phyloP scores from a whole-genome alignment of 2,329 filamentous ascomycete genomes.

The Talaromyces albobiverticillius region DNA sequence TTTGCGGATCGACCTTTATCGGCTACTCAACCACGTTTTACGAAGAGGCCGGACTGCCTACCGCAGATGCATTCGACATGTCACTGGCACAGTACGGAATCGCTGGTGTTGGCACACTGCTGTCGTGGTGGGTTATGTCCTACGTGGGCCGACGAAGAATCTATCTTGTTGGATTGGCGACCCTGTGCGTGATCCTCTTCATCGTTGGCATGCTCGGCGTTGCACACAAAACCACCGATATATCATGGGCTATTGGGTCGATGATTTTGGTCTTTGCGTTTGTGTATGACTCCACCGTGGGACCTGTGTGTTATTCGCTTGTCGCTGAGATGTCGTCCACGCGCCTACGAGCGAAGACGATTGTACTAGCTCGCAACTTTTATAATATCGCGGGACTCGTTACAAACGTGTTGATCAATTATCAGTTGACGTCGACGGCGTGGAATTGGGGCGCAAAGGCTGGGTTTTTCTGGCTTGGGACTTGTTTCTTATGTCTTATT shows the following conservation, averaged over 20 bases:
- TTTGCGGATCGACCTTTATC: slow-evolving; percentile 42
- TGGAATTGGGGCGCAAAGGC: slow-evolving; percentile 25
- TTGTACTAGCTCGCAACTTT: slow-evolving; percentile 36
- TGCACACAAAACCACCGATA: slow-evolving; percentile 52
- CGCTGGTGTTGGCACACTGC: slow-evolving; percentile 31
- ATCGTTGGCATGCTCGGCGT: slow-evolving; percentile 37
- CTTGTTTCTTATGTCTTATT: slow-evolving; percentile 10
- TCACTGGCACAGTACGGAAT: slow-evolving; percentile 51
- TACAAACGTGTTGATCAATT: slow-evolving; percentile 38
- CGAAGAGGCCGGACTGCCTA: slow-evolving; percentile 30
- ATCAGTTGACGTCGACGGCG: slow-evolving; percentile 34
- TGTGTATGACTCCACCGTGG: slow-evolving; percentile 40
- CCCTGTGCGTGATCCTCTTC: slow-evolving; percentile 30
- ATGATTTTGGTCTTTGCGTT: slow-evolving; percentile 38
- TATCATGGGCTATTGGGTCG: slow-evolving; percentile 34
- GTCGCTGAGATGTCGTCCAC: slow-evolving; percentile 46
- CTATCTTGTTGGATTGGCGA: slow-evolving; percentile 29
- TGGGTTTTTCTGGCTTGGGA: slow-evolving; percentile 26
- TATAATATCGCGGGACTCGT: slow-evolving; percentile 38
- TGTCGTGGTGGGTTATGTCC: slow-evolving; percentile 31
- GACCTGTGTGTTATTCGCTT: slow-evolving; percentile 44
- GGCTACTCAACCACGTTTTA: slow-evolving; percentile 55
- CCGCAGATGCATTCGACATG: slow-evolving; percentile 48
- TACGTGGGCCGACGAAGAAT: slow-evolving; percentile 31
- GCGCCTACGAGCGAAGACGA: slow-evolving; percentile 46